phyloP scores from a whole-genome alignment of 768 basidiomycete species.

The Phlegmacium glaucopus region DNA sequence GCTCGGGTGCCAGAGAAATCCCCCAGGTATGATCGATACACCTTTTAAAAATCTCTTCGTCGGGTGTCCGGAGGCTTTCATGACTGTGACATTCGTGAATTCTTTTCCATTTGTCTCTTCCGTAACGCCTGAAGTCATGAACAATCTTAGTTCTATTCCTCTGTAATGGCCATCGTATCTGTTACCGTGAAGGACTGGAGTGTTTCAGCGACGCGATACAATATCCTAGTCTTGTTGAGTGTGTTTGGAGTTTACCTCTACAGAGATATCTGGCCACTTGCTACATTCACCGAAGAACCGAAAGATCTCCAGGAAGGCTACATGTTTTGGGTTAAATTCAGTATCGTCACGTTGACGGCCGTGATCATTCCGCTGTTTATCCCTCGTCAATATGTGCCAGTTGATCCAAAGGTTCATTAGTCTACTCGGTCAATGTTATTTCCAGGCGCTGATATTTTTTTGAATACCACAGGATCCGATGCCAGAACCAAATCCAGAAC shows the following conservation, averaged over 20 bases:
- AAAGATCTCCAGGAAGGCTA: constrained; percentile 41
- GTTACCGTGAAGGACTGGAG: constrained; percentile 30
- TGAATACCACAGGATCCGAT: constrained; percentile 31
- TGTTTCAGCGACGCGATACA: constrained; percentile 13
- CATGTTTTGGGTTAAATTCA: constrained; percentile 47
- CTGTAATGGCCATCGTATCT: constrained; percentile 36
- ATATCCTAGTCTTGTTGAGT: too few relatives aligned
- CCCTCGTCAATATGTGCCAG: constrained; percentile 50
- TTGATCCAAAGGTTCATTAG: constrained; percentile 38
- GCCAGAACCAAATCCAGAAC: too few relatives aligned
- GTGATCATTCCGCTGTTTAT: constrained; percentile 47
- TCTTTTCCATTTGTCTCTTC: too few relatives aligned
- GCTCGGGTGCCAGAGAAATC: background rate
- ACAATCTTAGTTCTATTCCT: constrained; percentile 33
- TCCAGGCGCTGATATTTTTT: background rate
- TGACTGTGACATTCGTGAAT: constrained; percentile 11
- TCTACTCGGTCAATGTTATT: background rate
- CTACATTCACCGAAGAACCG: constrained; percentile 41
- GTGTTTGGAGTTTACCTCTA: too few relatives aligned
- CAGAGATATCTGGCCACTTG: too few relatives aligned
- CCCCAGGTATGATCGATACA: background rate
- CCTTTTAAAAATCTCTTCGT: background rate
- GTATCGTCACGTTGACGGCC: constrained; percentile 38
- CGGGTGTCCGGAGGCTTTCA: constrained; percentile 10
- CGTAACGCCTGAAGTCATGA: background rate